Evolutionary conservation across 2,329 filamentous ascomycete genomes (phyloP), one percentile per base, ranked within the genome.

Genomic region (Ophiostoma tasmaniense): DNA sequence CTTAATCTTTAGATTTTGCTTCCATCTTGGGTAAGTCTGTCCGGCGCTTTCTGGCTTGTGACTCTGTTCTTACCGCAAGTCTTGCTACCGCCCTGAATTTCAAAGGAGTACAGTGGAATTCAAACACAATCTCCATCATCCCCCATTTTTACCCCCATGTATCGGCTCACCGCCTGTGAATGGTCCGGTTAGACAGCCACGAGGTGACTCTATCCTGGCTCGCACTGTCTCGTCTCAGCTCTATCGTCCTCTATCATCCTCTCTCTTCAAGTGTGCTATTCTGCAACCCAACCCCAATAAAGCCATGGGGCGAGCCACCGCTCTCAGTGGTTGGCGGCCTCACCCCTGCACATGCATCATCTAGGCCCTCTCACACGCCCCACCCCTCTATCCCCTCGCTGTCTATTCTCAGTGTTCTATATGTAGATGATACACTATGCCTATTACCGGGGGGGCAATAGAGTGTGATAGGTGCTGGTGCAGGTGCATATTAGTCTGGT

Each of bases 321-420:
- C 33, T 37, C 59, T 20, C 20, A 22, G 33, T 64, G 61, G 61
- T 37, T 64, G 61, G 61, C 61, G 61, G 61, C 61, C 61, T 64
- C 61, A 22, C 33, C 61, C 61, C 61, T 64, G 33, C 33, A 62
- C 59, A 64, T 64, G 61, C 61, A 64, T n/a, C 61, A 37, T 64
- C 30, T 37, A 37, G 25, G 28, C 20, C 59, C 28, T 62, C 30
- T 64, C 22, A 30, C 25, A 37, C 20, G 33, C 30, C 61, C 30
- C 61, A 64, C 33, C 33, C 30, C 17, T 35, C 61, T 30, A 6
- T 35, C 28, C 17, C 28, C 59, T 33, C 28, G 55, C 28, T 33
- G 33, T 33, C 33, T 33, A 33, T 33, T 33, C n/a, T n/a, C n/a
- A n/a, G n/a, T n/a, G n/a, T n/a, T n/a, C 33, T 33, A 8, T 33